phyloP scores from a whole-genome alignment of 495 filamentous ascomycete genomes.

The Podospora anserina region DNA sequence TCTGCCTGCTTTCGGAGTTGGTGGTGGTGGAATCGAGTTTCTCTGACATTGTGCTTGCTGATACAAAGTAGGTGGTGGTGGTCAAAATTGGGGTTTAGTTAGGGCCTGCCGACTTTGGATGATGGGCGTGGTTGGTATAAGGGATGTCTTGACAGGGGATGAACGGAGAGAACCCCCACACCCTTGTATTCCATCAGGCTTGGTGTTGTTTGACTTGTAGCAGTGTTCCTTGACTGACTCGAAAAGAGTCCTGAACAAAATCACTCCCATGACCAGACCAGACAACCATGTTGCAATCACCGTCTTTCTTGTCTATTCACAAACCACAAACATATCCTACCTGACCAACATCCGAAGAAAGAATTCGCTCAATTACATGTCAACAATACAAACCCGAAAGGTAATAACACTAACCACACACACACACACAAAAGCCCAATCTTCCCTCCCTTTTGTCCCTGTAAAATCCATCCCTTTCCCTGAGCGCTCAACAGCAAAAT shows the following conservation, averaged over 20 bases:
- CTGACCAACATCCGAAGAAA: not conserved
- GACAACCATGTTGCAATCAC: not conserved
- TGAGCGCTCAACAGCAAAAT: not conserved
- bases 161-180: no score
- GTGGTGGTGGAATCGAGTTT: no score
- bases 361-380: not conserved
- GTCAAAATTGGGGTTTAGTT: no score
- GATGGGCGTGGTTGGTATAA: no score
- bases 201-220: no score
- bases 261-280: not conserved
- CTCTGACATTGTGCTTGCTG: no score
- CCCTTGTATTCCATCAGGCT: no score
- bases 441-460: not conserved
- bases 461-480: not conserved
- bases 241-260: not conserved
- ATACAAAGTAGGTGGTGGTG: no score
- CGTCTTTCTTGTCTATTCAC: not conserved
- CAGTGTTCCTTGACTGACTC: no score
- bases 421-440: not conserved
- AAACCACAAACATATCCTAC: not conserved
- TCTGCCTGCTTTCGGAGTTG: no score
- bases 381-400: not conserved
- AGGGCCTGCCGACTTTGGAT: no score
- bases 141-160: no score
- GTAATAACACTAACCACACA: not conserved